Conservation (phyloP, 2,329 filamentous ascomycete species). For the Aureobasidium sp. region DNA sequence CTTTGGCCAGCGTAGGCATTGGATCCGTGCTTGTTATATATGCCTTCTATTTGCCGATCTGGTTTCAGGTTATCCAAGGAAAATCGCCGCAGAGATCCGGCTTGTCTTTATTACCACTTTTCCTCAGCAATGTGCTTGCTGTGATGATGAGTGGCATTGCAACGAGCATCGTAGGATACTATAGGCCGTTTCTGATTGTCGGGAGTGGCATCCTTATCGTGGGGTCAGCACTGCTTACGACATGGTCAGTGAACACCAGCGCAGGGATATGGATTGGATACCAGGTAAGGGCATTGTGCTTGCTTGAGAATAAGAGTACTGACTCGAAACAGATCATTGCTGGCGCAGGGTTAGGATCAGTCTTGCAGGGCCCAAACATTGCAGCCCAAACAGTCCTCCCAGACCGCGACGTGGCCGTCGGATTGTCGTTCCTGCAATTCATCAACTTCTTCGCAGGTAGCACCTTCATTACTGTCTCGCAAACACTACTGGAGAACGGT, state of each 20-base stretch:
- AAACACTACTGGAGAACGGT: slow-evolving; percentile 35
- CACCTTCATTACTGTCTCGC: slow-evolving; percentile 34
- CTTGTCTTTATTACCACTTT: slow-evolving; percentile 34
- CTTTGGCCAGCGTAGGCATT: slow-evolving; percentile 24
- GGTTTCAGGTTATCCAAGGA: slow-evolving; percentile 35
- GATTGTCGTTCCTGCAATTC: slow-evolving; percentile 36
- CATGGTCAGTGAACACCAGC: slow-evolving; percentile 11
- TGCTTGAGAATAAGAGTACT: neutral
- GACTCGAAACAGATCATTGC: slow-evolving; percentile 18
- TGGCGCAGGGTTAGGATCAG: slow-evolving; percentile 31
- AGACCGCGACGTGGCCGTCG: slow-evolving; percentile 30
- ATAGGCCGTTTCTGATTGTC: slow-evolving; percentile 35
- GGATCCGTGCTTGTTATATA: slow-evolving; percentile 37
- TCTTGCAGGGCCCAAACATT: slow-evolving; percentile 34
- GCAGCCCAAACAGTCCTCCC: slow-evolving; percentile 32
- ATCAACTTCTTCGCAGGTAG: slow-evolving; percentile 33
- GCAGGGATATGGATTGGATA: slow-evolving; percentile 16
- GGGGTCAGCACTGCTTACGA: slow-evolving; percentile 33
- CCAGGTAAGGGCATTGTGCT: slow-evolving; percentile 15
- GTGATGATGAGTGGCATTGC: slow-evolving; percentile 28
- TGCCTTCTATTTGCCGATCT: slow-evolving; percentile 25
- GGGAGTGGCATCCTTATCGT: slow-evolving; percentile 31
- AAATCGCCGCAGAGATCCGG: slow-evolving; percentile 31
- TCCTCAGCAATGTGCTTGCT: slow-evolving; percentile 32
- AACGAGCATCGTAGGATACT: slow-evolving; percentile 34